Evolutionary conservation across 139 green algal species (phyloP), one percentile per base, ranked within the genome.

Genomic region (Penium margaritaceum): DNA sequence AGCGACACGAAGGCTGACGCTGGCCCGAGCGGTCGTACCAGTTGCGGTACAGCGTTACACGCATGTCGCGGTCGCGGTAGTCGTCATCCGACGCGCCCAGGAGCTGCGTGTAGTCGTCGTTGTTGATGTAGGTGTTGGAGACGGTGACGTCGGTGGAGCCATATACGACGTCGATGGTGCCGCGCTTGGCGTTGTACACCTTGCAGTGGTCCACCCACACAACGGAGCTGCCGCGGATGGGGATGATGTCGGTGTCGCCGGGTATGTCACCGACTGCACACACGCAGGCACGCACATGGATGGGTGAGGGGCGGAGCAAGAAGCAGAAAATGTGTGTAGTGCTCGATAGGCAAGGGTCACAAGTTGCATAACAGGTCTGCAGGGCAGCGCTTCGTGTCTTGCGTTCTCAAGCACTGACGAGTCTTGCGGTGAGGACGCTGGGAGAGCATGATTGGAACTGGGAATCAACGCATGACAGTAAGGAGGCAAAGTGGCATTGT

Each of bases 171-270:
- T 69, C 62, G 19, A 69, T 27, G 34, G 62, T 69, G 30, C 62
- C 62, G 21, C 62, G 62, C 3, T 24, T 7, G 5, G 62, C 62
- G 19, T 69, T 69, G 62, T 69, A 69, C 36, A 69, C 37, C 24
- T 35, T 33, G 37, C 62, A 69, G 62, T 69, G 62, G 62, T 69
- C 62, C 14, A 69, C 14, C 62, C 62, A 69, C 36, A 69, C 62
- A 15, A 21, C 33, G 5, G 24, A 53, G 30, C 33, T 34, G 33
- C 33, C n/a, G 1, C 30, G 17, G 0, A 69, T 51, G 35, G 29
- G 62, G 21, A 69, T 21, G 21, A 69, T 34, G 37, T 69, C 62
- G 30, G 30, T 21, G 35, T 69, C 62, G 5, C 62, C 62, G 12
- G 19, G 9, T 34, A 29, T 15, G 34, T 69, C 62, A 14, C 62